These are phyloP conservation scores for Populus hybrid DNA, from an alignment of 441 rosid species.

Conservation along the genomic window DNA sequence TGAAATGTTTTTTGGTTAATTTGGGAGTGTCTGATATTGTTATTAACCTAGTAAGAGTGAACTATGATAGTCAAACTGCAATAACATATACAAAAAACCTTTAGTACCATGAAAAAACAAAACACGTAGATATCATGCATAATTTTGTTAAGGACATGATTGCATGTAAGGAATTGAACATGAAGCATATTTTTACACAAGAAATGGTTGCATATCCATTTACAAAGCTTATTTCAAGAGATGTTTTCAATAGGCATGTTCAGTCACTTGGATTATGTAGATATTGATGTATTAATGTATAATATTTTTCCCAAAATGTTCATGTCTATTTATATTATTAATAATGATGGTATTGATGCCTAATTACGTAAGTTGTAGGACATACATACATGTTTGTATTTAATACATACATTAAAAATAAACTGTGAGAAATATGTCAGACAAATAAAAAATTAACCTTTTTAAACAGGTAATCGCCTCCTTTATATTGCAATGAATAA, in stretches of 20 bases:
- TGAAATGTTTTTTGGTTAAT: neutral
- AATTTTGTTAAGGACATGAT: too few relatives aligned
- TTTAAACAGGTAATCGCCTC: accelerated
- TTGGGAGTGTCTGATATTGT: neutral
- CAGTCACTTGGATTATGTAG: neutral
- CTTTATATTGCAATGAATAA: neutral
- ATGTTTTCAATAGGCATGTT: neutral
- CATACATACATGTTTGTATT: too few relatives aligned
- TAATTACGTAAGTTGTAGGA: too few relatives aligned
- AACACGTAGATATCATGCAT: too few relatives aligned
- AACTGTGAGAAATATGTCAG: neutral
- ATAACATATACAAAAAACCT: neutral
- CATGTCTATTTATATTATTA: too few relatives aligned
- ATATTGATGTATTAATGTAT: too few relatives aligned
- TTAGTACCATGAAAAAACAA: neutral
- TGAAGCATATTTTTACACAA: too few relatives aligned
- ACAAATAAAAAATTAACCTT: neutral
- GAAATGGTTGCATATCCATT: neutral
- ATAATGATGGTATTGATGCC: too few relatives aligned
- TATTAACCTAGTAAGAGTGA: neutral
- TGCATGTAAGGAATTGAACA: too few relatives aligned
- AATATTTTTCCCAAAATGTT: too few relatives aligned
- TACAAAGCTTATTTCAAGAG: slow-evolving; percentile 1
- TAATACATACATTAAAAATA: too few relatives aligned
- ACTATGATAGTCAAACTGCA: slow-evolving; percentile 4